Conservation (phyloP, 306 rosid species). For the Fragaria nilgerrensis region DNA sequence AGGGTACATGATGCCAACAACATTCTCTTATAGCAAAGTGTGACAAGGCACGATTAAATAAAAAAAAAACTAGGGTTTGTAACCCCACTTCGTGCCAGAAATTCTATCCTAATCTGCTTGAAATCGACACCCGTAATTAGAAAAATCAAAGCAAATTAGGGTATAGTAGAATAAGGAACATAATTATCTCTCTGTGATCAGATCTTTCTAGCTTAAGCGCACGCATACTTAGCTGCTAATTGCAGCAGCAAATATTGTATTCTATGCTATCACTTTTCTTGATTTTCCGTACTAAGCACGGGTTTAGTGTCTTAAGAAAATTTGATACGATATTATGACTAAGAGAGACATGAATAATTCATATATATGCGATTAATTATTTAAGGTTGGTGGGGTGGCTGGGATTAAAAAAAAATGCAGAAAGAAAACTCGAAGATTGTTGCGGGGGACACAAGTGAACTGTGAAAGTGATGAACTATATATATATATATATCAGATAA, state of each 20-base stretch:
- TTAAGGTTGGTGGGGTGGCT: slow-evolving; percentile 17
- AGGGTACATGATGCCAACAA: slow-evolving; percentile 31
- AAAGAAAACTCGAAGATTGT: background rate
- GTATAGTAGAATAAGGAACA: slow-evolving; percentile 17
- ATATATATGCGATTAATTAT: background rate
- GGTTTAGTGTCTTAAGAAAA: slow-evolving; percentile 20
- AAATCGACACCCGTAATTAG: slow-evolving; percentile 34
- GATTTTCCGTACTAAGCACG: slow-evolving; percentile 47
- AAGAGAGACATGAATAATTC: slow-evolving; percentile 14
- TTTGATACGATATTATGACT: slow-evolving; percentile 20
- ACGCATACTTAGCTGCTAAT: slow-evolving; percentile 52
- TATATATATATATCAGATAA: background rate
- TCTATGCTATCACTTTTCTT: slow-evolving; percentile 19
- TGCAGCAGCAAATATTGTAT: slow-evolving; percentile 14
- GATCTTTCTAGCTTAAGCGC: slow-evolving; percentile 36
- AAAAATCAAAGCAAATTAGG: slow-evolving; percentile 3
- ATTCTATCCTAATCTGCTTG: slow-evolving; percentile 50
- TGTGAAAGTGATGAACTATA: background rate
- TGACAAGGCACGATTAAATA: slow-evolving; percentile 23
- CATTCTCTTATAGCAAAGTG: slow-evolving; percentile 29
- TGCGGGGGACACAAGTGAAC: slow-evolving; percentile 10
- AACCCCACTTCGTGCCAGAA: slow-evolving; percentile 46
- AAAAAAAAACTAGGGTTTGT: slow-evolving; percentile 21
- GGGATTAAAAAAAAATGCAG: background rate
- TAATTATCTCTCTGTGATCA: slow-evolving; percentile 3